These are phyloP conservation scores for Hanseniaspora gamundiae DNA, from an alignment of 1,139 yeast genomes.

Conservation along the genomic window DNA sequence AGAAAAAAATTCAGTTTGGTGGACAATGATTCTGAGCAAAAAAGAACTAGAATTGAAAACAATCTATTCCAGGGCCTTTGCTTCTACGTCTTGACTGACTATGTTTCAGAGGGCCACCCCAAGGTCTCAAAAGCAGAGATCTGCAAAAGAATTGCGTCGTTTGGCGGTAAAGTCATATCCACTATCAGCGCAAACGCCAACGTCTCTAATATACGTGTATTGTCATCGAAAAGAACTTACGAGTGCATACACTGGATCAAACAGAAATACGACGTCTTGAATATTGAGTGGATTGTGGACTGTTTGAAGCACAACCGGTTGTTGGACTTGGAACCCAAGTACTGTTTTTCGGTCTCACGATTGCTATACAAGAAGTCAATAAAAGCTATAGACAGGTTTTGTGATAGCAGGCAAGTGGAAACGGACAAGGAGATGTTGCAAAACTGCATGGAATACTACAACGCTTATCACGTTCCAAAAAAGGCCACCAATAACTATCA, in stretches of 20 bases:
- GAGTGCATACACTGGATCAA: conserved; percentile 33
- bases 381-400: conserved; percentile 35
- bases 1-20: conserved; percentile 7
- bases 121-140: conserved; percentile 30
- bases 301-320: conserved; percentile 36
- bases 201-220: conserved; percentile 18
- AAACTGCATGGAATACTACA: not conserved
- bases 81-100: conserved; percentile 35
- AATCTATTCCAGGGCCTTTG: conserved; percentile 26
- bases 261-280: conserved; percentile 46
- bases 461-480: not conserved
- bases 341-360: conserved; percentile 33
- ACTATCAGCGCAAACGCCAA: conserved; percentile 15
- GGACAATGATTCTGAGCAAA: conserved; percentile 2
- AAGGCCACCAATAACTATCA: not conserved
- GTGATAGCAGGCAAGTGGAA: conserved; percentile 38
- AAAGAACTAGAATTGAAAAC: conserved; percentile 9
- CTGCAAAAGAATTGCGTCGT: conserved; percentile 28
- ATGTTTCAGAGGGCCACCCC: conserved; percentile 22
- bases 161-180: conserved; percentile 39
- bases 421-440: not conserved
- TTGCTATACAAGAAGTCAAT: conserved; percentile 15
- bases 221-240: conserved; percentile 41
- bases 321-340: conserved; percentile 48
- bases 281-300: conserved; percentile 63